These are phyloP conservation scores for Pachyrhizus erosus DNA, from an alignment of 306 rosid genomes.

Conservation along the genomic window DNA sequence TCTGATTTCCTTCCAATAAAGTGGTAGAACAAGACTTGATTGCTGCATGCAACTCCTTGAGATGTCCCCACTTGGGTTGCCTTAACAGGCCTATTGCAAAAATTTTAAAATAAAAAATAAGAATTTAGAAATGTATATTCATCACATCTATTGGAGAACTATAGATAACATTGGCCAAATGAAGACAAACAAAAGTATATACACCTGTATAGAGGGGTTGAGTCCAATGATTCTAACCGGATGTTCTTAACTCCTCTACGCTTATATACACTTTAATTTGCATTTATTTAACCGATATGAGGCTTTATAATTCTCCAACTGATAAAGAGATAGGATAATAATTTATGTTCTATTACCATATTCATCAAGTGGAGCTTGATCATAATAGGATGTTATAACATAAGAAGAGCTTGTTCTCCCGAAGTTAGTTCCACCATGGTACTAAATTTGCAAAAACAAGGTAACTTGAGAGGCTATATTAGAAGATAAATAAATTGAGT, in stretches of 20 bases:
- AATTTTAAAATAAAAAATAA: not conserved
- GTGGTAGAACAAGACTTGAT: slow-evolving; percentile 63
- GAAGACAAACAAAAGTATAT: no score
- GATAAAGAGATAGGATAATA: not conserved
- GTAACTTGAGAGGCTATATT: not conserved
- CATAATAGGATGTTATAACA: slow-evolving; percentile 58
- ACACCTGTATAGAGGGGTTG: no score
- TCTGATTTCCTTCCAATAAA: slow-evolving; percentile 55
- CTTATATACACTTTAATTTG: no score
- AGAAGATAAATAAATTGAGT: not conserved
- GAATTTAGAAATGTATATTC: not conserved
- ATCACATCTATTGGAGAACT: no score
- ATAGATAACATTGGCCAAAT: no score
- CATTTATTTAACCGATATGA: no score
- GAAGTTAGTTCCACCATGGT: slow-evolving; percentile 79
- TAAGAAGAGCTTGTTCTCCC: slow-evolving; percentile 67
- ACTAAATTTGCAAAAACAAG: slow-evolving; percentile 42
- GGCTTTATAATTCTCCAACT: no score
- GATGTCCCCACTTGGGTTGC: slow-evolving; percentile 79
- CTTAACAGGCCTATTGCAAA: slow-evolving; percentile 57
- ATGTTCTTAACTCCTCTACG: no score
- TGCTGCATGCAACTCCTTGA: slow-evolving; percentile 62
- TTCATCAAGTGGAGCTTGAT: slow-evolving; percentile 72
- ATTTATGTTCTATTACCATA: slow-evolving; percentile 27
- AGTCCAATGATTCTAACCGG: no score